Conservation (phyloP, 192 early-diverging fungal species). For the Gigaspora rosea region DNA sequence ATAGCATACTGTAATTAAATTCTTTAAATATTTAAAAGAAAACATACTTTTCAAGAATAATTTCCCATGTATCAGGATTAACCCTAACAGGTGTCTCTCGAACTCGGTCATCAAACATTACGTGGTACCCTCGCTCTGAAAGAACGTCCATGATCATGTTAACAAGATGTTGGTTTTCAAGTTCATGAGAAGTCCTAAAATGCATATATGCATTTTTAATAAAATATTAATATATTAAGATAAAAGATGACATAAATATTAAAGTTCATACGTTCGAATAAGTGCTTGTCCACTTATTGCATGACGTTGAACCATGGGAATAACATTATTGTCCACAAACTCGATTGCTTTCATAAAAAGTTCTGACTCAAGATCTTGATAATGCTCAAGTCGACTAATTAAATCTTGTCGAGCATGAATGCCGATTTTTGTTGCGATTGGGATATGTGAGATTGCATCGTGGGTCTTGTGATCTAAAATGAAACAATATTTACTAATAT, state of each 20-base stretch:
- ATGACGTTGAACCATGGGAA: slow-evolving; percentile 52
- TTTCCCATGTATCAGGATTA: slow-evolving; percentile 51
- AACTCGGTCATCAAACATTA: slow-evolving; percentile 53
- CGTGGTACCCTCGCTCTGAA: slow-evolving; percentile 59
- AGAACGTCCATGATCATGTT: slow-evolving; percentile 59
- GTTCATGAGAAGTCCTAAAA: slow-evolving; percentile 44
- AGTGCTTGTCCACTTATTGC: slow-evolving; percentile 59
- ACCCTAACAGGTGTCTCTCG: slow-evolving; percentile 52
- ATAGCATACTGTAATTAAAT: background rate
- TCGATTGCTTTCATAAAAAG: slow-evolving; percentile 47
- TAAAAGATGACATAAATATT: background rate
- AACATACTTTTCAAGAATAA: slow-evolving; percentile 51
- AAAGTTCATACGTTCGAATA: slow-evolving; percentile 50
- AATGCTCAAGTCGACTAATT: slow-evolving; percentile 56
- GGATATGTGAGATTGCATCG: slow-evolving; percentile 60
- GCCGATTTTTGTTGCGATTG: slow-evolving; percentile 59
- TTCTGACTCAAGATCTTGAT: slow-evolving; percentile 51
- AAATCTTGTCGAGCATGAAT: slow-evolving; percentile 60
- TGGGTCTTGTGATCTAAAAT: slow-evolving; percentile 49
- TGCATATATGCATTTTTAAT: background rate
- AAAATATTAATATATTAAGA: background rate
- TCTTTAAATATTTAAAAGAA: background rate
- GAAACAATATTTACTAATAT: background rate
- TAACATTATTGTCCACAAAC: slow-evolving; percentile 52
- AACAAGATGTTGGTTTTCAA: slow-evolving; percentile 50